These are phyloP conservation scores for Solanum habrochaites DNA, from an alignment of 257 asterid genomes.

Conservation along the genomic window DNA sequence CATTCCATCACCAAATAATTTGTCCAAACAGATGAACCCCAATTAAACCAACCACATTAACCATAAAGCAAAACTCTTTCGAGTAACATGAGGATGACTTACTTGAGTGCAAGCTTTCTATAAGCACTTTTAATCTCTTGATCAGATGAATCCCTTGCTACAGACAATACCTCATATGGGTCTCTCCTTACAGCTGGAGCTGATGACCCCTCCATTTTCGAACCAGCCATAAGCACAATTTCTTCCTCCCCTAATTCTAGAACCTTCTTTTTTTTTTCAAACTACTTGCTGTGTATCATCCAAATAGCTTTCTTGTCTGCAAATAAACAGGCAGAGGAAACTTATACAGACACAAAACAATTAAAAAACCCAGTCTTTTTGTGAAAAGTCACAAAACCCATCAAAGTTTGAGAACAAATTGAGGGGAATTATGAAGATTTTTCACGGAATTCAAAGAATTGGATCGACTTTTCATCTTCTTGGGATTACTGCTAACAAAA, in stretches of 20 bases:
- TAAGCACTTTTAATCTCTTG: conserved; percentile 96
- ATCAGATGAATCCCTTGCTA: conserved; percentile 81
- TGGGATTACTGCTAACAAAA: conserved; percentile 7
- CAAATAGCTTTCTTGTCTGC: conserved; percentile 3
- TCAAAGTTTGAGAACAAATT: background rate
- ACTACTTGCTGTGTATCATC: background rate
- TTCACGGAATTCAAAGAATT: conserved; percentile 11
- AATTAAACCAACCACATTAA: background rate
- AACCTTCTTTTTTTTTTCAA: background rate
- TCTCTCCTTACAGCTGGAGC: conserved; percentile 74
- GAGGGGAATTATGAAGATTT: conserved; percentile 4
- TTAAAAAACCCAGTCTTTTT: background rate
- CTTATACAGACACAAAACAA: background rate
- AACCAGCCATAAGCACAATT: conserved; percentile 21
- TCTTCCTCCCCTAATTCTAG: background rate
- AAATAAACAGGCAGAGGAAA: conserved; percentile 2
- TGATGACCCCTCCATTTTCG: conserved; percentile 71
- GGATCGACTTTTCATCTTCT: conserved; percentile 14
- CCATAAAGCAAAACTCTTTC: background rate
- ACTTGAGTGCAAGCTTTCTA: conserved; percentile 97
- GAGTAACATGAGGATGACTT: background rate
- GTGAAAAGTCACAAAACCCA: background rate
- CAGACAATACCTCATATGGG: conserved; percentile 90
- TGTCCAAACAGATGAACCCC: background rate
- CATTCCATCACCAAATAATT: background rate